Evolutionary conservation across 805 yeast genomes (phyloP).

Genomic region (Pichia rugopelliculosa): DNA sequence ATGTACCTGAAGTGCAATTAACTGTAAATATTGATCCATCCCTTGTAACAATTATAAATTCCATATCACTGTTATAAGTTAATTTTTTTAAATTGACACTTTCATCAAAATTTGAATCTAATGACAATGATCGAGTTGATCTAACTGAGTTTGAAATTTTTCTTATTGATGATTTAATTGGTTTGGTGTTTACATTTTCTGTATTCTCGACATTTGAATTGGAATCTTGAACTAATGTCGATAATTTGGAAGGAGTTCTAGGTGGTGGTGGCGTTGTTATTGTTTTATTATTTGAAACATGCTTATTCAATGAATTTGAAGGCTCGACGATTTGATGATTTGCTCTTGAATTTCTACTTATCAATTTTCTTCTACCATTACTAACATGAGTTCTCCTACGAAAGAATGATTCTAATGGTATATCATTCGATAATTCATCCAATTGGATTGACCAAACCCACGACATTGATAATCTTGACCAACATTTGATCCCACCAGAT

Average conservation of each 20-base stretch:
- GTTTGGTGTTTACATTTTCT: background rate
- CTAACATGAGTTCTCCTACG: conserved; percentile 43
- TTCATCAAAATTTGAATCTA: conserved; percentile 28
- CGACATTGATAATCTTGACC: conserved; percentile 46
- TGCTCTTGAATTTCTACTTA: conserved; percentile 13
- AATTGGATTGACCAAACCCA: conserved; percentile 51
- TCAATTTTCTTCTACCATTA: conserved; percentile 26
- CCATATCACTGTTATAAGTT: conserved; percentile 27
- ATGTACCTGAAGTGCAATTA: conserved; percentile 42
- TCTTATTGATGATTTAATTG: background rate
- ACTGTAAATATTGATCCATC: conserved; percentile 44
- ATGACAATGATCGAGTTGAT: conserved; percentile 21
- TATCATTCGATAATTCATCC: conserved; percentile 30
- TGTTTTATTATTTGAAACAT: background rate
- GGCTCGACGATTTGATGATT: background rate
- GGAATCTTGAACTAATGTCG: background rate
- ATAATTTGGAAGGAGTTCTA: background rate
- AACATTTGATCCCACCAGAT: conserved; percentile 49
- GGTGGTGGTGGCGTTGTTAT: background rate
- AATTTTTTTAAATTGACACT: conserved; percentile 24
- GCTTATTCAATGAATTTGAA: background rate
- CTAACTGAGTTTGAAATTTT: background rate
- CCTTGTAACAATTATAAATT: conserved; percentile 46
- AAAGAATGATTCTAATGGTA: conserved; percentile 53
- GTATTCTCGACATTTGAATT: background rate